Percentiles rank a stretch among this genome's conserved stretches.
phyloP scores from a whole-genome alignment of 2,329 filamentous ascomycete species.

The Pseudocercospora vitis region DNA sequence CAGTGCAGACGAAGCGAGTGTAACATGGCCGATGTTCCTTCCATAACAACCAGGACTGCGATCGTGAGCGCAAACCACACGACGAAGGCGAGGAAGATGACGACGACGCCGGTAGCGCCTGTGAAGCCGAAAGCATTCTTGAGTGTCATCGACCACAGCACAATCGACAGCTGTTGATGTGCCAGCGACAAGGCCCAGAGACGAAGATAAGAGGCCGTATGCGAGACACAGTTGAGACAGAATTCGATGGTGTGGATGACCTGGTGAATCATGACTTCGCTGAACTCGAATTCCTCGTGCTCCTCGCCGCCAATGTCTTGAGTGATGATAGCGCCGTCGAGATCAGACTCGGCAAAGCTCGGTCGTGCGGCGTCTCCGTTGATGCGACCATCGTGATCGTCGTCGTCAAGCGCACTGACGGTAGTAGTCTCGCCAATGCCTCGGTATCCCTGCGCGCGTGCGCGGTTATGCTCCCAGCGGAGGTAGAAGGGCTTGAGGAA shows the following conservation, averaged over 20 bases:
- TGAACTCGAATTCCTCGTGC: slow-evolving; percentile 96
- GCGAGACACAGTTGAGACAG: slow-evolving; percentile 97
- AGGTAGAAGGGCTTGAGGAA: slow-evolving; percentile 97
- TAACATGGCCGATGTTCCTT: slow-evolving; percentile 93
- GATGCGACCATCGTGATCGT: slow-evolving; percentile 66
- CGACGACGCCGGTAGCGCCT: slow-evolving; percentile 66
- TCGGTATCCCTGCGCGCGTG: slow-evolving; percentile 84
- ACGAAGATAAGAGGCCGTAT: slow-evolving; percentile 97
- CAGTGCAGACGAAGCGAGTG: slow-evolving; percentile 88
- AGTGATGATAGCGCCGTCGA: slow-evolving; percentile 84
- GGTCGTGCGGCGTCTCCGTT: slow-evolving; percentile 63
- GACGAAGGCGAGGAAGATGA: slow-evolving; percentile 79
- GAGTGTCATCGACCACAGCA: slow-evolving; percentile 96
- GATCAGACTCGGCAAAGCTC: slow-evolving; percentile 68
- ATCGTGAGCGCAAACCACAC: slow-evolving; percentile 87
- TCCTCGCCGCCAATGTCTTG: slow-evolving; percentile 81
- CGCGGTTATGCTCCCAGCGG: slow-evolving; percentile 87
- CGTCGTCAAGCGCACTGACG: slow-evolving; percentile 86
- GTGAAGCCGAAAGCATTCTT: slow-evolving; percentile 68
- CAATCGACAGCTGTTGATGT: slow-evolving; percentile 94
- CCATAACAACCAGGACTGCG: slow-evolving; percentile 85
- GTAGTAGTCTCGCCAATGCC: slow-evolving; percentile 86
- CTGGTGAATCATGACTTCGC: slow-evolving; percentile 97
- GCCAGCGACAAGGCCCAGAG: slow-evolving; percentile 96
- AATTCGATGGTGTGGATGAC: slow-evolving; percentile 99